Conservation (phyloP, 441 rosid genomes). For the Erysimum pusillum region DNA sequence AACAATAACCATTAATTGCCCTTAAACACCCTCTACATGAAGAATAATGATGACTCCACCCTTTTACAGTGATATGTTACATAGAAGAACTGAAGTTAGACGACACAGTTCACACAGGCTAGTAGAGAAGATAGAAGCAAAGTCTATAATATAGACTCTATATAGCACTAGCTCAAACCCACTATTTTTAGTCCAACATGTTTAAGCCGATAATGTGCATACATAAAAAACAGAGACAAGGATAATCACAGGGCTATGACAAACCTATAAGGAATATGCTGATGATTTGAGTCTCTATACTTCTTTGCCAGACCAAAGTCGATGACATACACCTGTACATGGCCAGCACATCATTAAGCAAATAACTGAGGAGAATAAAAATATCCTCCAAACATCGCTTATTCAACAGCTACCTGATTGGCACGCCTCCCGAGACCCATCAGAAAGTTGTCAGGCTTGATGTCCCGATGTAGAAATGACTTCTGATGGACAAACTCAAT, state of each 20-base stretch:
- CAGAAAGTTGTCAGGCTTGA: constrained; percentile 95
- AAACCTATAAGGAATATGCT: constrained; percentile 92
- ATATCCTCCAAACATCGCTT: not conserved
- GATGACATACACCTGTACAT: constrained; percentile 75
- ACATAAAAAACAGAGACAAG: constrained; percentile 25
- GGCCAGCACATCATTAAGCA: constrained; percentile 22
- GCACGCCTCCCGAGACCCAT: constrained; percentile 97
- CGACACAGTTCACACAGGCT: constrained; percentile 5
- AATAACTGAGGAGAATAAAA: constrained; percentile 17
- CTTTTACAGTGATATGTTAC: constrained; percentile 4
- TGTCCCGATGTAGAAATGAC: constrained; percentile 88
- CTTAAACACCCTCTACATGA: not conserved
- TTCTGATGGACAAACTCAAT: constrained; percentile 87
- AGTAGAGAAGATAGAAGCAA: not conserved
- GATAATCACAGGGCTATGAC: constrained; percentile 32
- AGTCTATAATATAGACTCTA: not conserved
- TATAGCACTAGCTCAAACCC: constrained; percentile 20
- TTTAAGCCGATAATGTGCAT: not conserved
- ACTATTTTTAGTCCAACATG: constrained; percentile 6
- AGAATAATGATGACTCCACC: constrained; percentile 11
- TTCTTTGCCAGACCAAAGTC: constrained; percentile 95
- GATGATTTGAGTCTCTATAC: constrained; percentile 82
- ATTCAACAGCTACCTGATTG: constrained; percentile 64
- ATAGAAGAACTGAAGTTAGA: no score
- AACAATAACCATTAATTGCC: constrained; percentile 1